A percentile compares a stretch with the other conserved stretches of the same genome.
Conservation (phyloP, 2,329 filamentous ascomycete genomes). For the Blastomyces emzantsi region DNA sequence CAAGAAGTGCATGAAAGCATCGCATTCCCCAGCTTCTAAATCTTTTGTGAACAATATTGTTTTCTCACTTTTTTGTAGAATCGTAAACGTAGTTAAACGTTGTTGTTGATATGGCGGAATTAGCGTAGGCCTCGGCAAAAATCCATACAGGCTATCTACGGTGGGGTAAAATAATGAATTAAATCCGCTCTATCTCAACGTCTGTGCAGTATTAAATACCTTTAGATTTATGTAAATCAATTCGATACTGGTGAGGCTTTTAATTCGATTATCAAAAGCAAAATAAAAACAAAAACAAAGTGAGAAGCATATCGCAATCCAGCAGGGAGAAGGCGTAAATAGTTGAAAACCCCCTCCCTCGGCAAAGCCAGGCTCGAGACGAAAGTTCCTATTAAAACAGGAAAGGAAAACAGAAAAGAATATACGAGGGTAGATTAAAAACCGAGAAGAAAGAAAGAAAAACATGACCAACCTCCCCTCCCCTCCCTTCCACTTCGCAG, state of each 20-base stretch:
- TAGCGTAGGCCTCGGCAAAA: slow-evolving; percentile 1
- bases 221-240: neutral
- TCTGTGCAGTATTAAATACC: neutral
- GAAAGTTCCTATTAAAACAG: neutral
- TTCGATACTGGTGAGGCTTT: neutral
- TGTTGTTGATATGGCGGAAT: neutral
- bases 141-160: neutral
- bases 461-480: slow-evolving; percentile 13
- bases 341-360: neutral
- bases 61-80: no score
- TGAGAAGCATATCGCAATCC: neutral
- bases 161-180: neutral
- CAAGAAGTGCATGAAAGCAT: neutral
- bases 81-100: no score
- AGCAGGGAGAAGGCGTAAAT: neutral
- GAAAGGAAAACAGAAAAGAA: neutral
- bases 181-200: neutral
- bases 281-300: neutral
- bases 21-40: no score
- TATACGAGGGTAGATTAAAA: slow-evolving; percentile 1
- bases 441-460: neutral
- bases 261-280: neutral
- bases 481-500: slow-evolving; percentile 27
- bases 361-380: neutral
- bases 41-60: no score